Evolutionary conservation across 495 filamentous ascomycete genomes (phyloP).

Genomic region (Lentithecium fluviatile): DNA sequence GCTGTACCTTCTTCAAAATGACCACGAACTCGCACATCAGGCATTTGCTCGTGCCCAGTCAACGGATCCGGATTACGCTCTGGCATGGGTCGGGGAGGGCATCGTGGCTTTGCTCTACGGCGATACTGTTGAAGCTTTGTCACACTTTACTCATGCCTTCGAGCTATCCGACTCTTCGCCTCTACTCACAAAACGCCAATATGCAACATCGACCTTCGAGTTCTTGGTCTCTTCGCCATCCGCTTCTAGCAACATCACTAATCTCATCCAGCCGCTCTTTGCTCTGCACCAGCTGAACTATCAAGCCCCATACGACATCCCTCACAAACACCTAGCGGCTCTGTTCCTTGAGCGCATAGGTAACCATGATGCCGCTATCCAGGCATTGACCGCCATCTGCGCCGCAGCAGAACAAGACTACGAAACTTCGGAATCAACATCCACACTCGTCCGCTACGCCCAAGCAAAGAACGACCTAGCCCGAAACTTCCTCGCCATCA

Average conservation of each 20-base stretch:
- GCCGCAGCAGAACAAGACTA: constrained; percentile 71
- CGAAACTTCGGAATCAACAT: constrained; percentile 72
- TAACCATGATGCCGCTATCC: constrained; percentile 63
- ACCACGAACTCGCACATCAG: constrained; percentile 77
- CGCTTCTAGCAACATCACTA: constrained; percentile 58
- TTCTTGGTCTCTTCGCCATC: constrained; percentile 58
- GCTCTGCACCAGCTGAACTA: constrained; percentile 76
- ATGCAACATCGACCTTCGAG: constrained; percentile 76
- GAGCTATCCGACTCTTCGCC: constrained; percentile 81
- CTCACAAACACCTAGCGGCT: constrained; percentile 73
- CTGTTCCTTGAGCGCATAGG: constrained; percentile 77
- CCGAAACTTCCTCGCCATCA: constrained; percentile 68
- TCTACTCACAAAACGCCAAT: constrained; percentile 69
- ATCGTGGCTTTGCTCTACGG: constrained; percentile 74
- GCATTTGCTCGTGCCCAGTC: constrained; percentile 90
- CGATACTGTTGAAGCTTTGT: constrained; percentile 69
- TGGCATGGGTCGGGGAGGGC: constrained; percentile 93
- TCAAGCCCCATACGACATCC: constrained; percentile 64
- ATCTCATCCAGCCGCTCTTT: constrained; percentile 76
- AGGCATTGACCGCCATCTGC: constrained; percentile 65
- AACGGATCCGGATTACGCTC: constrained; percentile 85
- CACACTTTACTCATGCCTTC: constrained; percentile 91
- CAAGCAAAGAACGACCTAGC: constrained; percentile 86
- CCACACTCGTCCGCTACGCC: constrained; percentile 70
- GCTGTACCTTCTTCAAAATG: constrained; percentile 79